Evolutionary conservation across 306 rosid genomes (phyloP).

Genomic region (Mimosa bimucronata): DNA sequence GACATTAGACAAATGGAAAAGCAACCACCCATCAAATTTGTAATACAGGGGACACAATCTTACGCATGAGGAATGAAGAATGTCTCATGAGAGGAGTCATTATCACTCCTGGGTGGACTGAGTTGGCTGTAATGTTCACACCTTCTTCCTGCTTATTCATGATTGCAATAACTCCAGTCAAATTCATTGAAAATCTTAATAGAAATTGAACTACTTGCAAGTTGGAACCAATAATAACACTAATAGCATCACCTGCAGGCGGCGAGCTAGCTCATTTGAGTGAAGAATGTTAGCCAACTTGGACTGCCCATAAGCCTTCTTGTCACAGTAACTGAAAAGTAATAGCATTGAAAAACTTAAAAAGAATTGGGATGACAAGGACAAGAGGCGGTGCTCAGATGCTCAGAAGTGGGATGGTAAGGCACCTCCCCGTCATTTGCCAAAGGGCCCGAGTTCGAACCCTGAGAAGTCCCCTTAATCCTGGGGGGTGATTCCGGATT

Average conservation of each 20-base stretch:
- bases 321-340: slow-evolving; percentile 73
- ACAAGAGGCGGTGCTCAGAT: no score
- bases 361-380: no score
- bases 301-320: slow-evolving; percentile 91
- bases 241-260: slow-evolving; percentile 56
- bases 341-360: not conserved
- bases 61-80: slow-evolving; percentile 74
- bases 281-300: slow-evolving; percentile 86
- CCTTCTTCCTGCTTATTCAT: slow-evolving; percentile 71
- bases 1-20: not conserved
- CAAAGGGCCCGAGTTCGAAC: no score
- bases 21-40: not conserved
- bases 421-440: no score
- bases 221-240: not conserved
- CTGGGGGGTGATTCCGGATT: no score
- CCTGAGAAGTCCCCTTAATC: no score
- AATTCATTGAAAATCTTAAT: not conserved
- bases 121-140: slow-evolving; percentile 72
- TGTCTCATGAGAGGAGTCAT: slow-evolving; percentile 98
- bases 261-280: slow-evolving; percentile 77
- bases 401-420: no score
- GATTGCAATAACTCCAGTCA: not conserved
- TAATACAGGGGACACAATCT: slow-evolving; percentile 19
- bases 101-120: slow-evolving; percentile 89
- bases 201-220: not conserved